phyloP scores from a whole-genome alignment of 257 asterid species.

The Solanum appendiculatum region DNA sequence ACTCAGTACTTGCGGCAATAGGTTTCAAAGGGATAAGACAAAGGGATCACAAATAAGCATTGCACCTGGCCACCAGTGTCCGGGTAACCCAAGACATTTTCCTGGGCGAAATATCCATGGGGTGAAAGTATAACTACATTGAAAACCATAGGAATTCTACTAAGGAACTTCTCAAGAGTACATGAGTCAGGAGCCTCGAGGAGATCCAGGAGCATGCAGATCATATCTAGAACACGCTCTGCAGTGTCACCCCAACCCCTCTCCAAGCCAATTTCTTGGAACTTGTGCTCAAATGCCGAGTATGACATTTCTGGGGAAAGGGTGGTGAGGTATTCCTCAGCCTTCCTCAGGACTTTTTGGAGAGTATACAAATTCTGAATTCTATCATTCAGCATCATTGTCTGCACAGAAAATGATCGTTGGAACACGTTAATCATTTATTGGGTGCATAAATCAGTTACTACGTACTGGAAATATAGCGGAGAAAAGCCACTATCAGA shows the following conservation, averaged over 20 bases:
- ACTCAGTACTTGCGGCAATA: neutral
- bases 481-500: neutral
- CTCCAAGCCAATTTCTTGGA: slow-evolving; percentile 89
- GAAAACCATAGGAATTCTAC: slow-evolving; percentile 91
- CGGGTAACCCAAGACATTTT: slow-evolving; percentile 91
- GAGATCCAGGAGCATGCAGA: slow-evolving; percentile 77
- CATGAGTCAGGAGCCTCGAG: slow-evolving; percentile 92
- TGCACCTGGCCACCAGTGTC: slow-evolving; percentile 98
- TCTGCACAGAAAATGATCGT: slow-evolving; percentile 23
- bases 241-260: slow-evolving; percentile 96
- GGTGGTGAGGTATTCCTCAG: slow-evolving; percentile 78
- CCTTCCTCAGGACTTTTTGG: slow-evolving; percentile 70
- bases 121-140: slow-evolving; percentile 96
- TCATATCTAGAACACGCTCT: slow-evolving; percentile 62
- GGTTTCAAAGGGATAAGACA: neutral
- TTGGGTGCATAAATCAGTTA: neutral
- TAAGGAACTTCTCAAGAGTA: slow-evolving; percentile 82
- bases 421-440: neutral
- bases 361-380: slow-evolving; percentile 51
- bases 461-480: neutral
- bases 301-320: slow-evolving; percentile 52
- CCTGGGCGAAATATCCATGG: slow-evolving; percentile 98
- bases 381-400: slow-evolving; percentile 77
- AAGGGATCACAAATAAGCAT: neutral
- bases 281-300: slow-evolving; percentile 55